phyloP scores from a whole-genome alignment of 305 asterid genomes.

The Fraxinus baroniana region DNA sequence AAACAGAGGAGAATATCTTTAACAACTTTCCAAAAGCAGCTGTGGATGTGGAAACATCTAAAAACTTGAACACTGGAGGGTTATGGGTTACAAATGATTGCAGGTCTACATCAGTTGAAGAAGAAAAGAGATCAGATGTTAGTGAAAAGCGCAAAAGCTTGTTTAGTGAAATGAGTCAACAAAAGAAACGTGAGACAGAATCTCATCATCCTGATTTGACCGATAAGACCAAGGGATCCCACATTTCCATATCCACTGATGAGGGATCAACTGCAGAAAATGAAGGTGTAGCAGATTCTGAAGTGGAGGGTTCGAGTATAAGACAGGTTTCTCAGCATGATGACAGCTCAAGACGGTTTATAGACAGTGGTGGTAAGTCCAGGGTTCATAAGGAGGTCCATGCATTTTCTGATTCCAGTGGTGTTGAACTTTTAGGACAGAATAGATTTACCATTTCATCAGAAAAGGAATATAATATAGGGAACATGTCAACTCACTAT shows the following conservation, averaged over 20 bases:
- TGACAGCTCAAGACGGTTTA: constrained; percentile 42
- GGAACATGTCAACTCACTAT: constrained; percentile 43
- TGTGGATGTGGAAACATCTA: constrained; percentile 57
- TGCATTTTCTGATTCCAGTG: constrained; percentile 52
- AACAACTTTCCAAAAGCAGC: constrained; percentile 43
- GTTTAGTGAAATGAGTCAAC: constrained; percentile 52
- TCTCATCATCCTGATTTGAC: constrained; percentile 41
- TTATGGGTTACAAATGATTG: constrained; percentile 52
- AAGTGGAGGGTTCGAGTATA: constrained; percentile 77
- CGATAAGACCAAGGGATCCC: constrained; percentile 69
- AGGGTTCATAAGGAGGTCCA: constrained; percentile 56
- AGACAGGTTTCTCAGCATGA: constrained; percentile 57
- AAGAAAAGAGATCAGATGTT: constrained; percentile 47
- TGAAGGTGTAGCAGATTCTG: constrained; percentile 97
- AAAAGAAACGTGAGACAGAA: constrained; percentile 67
- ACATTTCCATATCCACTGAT: constrained; percentile 83
- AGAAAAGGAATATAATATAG: constrained; percentile 63
- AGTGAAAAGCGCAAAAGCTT: constrained; percentile 70
- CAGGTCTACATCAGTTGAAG: constrained; percentile 53
- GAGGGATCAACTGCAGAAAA: constrained; percentile 95
- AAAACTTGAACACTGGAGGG: constrained; percentile 57
- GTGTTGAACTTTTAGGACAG: constrained; percentile 60
- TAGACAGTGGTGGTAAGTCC: constrained; percentile 38
- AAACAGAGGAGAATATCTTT: constrained; percentile 49
- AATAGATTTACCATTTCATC: constrained; percentile 63